These are phyloP conservation scores for Magnolia sinica DNA, from an alignment of 164 flowering plant species.

Conservation along the genomic window DNA sequence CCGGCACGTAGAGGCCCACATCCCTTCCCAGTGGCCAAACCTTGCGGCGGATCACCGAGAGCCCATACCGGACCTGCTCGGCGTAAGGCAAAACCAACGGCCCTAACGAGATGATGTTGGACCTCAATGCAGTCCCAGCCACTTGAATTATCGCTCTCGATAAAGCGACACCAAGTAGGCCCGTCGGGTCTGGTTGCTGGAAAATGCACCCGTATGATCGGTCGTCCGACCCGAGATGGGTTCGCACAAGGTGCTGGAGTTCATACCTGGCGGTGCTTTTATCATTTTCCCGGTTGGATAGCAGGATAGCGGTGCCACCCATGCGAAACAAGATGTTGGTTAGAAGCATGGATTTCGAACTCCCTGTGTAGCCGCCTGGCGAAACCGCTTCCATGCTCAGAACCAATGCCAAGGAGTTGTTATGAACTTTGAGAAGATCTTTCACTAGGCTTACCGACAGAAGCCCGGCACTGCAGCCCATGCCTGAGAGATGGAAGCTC, in stretches of 20 bases:
- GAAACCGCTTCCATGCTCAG: slow-evolving; percentile 17
- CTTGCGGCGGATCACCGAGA: slow-evolving; percentile 8
- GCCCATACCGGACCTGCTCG: slow-evolving; percentile 13
- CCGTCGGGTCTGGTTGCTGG: slow-evolving; percentile 12
- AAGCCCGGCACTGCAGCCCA: slow-evolving; percentile 27
- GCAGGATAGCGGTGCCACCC: slow-evolving; percentile 14
- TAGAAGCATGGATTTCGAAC: slow-evolving; percentile 11
- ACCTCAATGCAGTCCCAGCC: slow-evolving; percentile 18
- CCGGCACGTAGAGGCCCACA: slow-evolving; percentile 16
- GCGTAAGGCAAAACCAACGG: slow-evolving; percentile 14
- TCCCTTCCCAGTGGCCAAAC: background rate
- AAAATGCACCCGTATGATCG: slow-evolving; percentile 14
- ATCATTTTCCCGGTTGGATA: slow-evolving; percentile 10
- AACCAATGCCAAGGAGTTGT: slow-evolving; percentile 8
- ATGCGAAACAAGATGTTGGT: slow-evolving; percentile 19
- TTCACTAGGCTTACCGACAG: slow-evolving; percentile 14
- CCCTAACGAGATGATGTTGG: slow-evolving; percentile 17
- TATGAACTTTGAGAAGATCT: slow-evolving; percentile 18
- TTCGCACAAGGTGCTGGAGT: slow-evolving; percentile 13
- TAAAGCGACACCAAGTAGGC: slow-evolving; percentile 10
- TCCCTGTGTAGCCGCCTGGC: slow-evolving; percentile 7
- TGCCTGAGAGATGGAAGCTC: slow-evolving; percentile 23
- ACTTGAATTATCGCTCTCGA: slow-evolving; percentile 10
- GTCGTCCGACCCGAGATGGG: slow-evolving; percentile 17
- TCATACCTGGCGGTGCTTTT: slow-evolving; percentile 12